Conservation (phyloP, 768 basidiomycete species). For the Holtermanniella nyarrowii region DNA sequence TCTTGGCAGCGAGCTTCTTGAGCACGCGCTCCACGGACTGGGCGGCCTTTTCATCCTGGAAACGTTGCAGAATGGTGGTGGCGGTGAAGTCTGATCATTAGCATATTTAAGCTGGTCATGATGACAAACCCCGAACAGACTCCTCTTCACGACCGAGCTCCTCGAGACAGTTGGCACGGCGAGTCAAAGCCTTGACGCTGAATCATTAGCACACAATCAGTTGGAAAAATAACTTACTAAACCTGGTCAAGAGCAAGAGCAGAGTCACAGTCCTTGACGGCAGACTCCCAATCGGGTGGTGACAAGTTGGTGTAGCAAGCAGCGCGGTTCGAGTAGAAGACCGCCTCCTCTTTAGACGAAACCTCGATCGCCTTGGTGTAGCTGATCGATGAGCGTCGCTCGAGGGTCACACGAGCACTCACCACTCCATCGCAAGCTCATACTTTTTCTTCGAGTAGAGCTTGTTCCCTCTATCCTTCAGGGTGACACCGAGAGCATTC, state of each 20-base stretch:
- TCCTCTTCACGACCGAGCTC: slow-evolving; percentile 62
- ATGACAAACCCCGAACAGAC: slow-evolving; percentile 59
- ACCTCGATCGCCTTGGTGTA: slow-evolving; percentile 48
- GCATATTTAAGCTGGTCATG: not conserved
- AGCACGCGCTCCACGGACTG: slow-evolving; percentile 83
- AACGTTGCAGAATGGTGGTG: slow-evolving; percentile 87
- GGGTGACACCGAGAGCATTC: slow-evolving; percentile 49
- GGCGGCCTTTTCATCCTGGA: slow-evolving; percentile 69
- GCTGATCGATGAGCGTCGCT: slow-evolving; percentile 12
- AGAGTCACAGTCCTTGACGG: slow-evolving; percentile 76
- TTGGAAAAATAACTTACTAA: slow-evolving; percentile 45
- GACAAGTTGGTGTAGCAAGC: slow-evolving; percentile 91
- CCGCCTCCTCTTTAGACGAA: slow-evolving; percentile 56
- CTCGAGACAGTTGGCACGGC: slow-evolving; percentile 78
- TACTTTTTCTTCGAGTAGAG: slow-evolving; percentile 44
- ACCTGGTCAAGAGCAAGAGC: slow-evolving; percentile 70
- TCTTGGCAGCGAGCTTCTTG: slow-evolving; percentile 64
- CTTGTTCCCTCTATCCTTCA: slow-evolving; percentile 46
- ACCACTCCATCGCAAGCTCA: slow-evolving; percentile 41
- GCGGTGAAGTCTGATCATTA: slow-evolving; percentile 71
- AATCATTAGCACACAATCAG: not conserved
- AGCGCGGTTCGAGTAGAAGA: slow-evolving; percentile 93
- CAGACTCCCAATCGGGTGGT: slow-evolving; percentile 70
- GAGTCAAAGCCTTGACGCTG: slow-evolving; percentile 63
- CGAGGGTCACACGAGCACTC: slow-evolving; percentile 2